Percentiles rank a stretch among this genome's conserved stretches.
These are phyloP conservation scores for Pseudogymnoascus sp. DNA, from an alignment of 2,329 filamentous ascomycete species.

Conservation along the genomic window DNA sequence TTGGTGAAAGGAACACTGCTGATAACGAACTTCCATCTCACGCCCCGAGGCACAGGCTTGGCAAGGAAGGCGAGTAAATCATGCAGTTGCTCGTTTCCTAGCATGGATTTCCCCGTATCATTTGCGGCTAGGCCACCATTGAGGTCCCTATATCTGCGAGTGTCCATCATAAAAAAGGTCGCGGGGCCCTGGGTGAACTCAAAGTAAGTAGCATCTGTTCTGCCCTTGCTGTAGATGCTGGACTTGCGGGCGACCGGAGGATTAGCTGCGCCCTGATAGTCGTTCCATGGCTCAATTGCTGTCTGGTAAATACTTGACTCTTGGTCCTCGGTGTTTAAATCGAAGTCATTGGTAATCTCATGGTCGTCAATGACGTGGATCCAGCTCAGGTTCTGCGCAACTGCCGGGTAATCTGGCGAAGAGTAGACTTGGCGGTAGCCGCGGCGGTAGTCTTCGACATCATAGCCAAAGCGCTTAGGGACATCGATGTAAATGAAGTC, in stretches of 20 bases:
- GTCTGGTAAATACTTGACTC: constrained; percentile 10
- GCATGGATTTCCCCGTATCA: constrained; percentile 70
- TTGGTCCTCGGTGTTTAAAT: constrained; percentile 57
- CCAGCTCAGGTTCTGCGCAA: constrained; percentile 80
- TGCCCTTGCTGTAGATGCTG: constrained; percentile 31
- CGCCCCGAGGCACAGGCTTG: constrained; percentile 62
- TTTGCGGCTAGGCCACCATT: constrained; percentile 52
- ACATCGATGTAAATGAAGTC: constrained; percentile 92
- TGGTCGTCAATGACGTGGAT: constrained; percentile 96
- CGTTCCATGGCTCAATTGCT: constrained; percentile 54
- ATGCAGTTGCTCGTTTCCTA: constrained; percentile 68
- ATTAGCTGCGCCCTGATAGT: constrained; percentile 81
- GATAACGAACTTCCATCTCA: constrained; percentile 89
- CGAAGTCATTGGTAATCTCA: constrained; percentile 93
- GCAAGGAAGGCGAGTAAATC: constrained; percentile 73
- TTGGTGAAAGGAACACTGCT: constrained; percentile 93
- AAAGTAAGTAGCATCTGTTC: constrained; percentile 68
- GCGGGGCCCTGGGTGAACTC: constrained; percentile 84
- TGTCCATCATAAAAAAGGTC: constrained; percentile 92
- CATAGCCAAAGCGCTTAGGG: constrained; percentile 66
- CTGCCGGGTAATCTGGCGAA: constrained; percentile 79
- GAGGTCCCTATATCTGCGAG: constrained; percentile 72
- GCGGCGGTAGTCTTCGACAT: constrained; percentile 68
- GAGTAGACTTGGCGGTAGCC: constrained; percentile 96
- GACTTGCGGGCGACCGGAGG: constrained; percentile 58